phyloP scores from a whole-genome alignment of 495 filamentous ascomycete species.

The Neurospora tetrasperma region DNA sequence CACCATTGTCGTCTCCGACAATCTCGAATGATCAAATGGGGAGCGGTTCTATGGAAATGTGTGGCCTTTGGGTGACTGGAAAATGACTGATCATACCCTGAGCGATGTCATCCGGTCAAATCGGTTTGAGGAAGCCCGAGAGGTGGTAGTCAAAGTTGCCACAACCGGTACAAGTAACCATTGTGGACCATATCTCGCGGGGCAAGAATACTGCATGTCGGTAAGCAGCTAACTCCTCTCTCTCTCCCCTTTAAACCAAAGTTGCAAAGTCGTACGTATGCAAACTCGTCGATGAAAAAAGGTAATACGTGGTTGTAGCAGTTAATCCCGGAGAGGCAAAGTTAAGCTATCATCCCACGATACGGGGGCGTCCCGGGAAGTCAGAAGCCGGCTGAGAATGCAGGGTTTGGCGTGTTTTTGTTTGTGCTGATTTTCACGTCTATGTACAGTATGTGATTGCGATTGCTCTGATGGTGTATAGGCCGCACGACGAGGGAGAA shows the following conservation, averaged over 20 bases:
- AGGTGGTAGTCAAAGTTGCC: conserved; percentile 11
- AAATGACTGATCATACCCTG: not conserved
- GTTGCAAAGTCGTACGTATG: not conserved
- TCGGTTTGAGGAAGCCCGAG: conserved; percentile 6
- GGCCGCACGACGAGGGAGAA: conserved; percentile 22
- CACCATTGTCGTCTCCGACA: not conserved
- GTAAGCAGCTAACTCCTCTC: too few relatives aligned
- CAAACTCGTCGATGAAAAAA: conserved; percentile 13
- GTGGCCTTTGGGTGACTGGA: not conserved
- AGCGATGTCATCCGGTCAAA: conserved; percentile 4
- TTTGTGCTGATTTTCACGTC: not conserved
- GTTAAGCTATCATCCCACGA: not conserved
- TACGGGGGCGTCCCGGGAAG: not conserved
- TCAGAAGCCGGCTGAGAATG: not conserved
- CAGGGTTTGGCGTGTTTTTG: conserved; percentile 3
- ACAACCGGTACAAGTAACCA: conserved; percentile 25
- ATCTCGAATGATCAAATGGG: not conserved
- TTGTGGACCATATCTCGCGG: too few relatives aligned
- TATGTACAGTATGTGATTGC: conserved; percentile 4
- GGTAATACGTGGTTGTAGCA: conserved; percentile 29
- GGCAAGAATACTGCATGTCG: too few relatives aligned
- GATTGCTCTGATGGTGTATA: conserved; percentile 26
- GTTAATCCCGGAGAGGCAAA: not conserved
- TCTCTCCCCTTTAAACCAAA: not conserved
- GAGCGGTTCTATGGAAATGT: not conserved